Evolutionary conservation across 495 filamentous ascomycete species (phyloP).

Genomic region (Diplogelasinospora grovesii): DNA sequence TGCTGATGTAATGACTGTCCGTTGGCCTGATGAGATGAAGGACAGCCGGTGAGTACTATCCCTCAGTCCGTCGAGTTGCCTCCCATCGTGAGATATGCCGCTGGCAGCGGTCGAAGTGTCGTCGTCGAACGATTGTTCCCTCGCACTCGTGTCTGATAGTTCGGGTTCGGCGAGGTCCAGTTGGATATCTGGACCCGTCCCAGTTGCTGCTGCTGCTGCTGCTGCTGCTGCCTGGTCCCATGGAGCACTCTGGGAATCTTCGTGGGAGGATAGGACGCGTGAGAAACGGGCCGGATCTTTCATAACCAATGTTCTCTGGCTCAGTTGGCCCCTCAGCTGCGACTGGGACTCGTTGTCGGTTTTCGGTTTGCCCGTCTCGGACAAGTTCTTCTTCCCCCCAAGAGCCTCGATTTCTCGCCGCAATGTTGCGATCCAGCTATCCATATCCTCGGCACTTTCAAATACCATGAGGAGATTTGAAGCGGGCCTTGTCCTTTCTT

Average conservation of each 20-base stretch:
- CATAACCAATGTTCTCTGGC: slow-evolving; percentile 44
- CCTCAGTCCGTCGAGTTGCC: slow-evolving; percentile 42
- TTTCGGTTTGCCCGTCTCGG: slow-evolving; percentile 48
- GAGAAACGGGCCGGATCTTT: slow-evolving; percentile 45
- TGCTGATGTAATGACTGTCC: slow-evolving; percentile 48
- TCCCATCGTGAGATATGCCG: slow-evolving; percentile 42
- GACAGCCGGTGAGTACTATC: slow-evolving; percentile 54
- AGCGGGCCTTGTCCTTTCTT: slow-evolving; percentile 53
- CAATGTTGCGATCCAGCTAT: slow-evolving; percentile 66
- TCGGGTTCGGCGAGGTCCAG: slow-evolving; percentile 18
- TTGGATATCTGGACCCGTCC: slow-evolving; percentile 14
- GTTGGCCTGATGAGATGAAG: slow-evolving; percentile 53
- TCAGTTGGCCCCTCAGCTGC: slow-evolving; percentile 41
- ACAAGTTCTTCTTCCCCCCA: slow-evolving; percentile 59
- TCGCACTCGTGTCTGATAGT: too few relatives aligned
- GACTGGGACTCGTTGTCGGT: slow-evolving; percentile 22
- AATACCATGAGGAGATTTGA: slow-evolving; percentile 75
- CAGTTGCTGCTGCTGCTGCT: too few relatives aligned
- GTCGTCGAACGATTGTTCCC: slow-evolving; percentile 31
- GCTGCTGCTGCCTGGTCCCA: slow-evolving; percentile 21
- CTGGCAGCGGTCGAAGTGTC: slow-evolving; percentile 45
- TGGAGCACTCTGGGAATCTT: too few relatives aligned
- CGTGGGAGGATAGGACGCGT: slow-evolving; percentile 26
- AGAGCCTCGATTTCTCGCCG: slow-evolving; percentile 61
- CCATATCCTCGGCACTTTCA: slow-evolving; percentile 76